phyloP scores from a whole-genome alignment of 805 yeast genomes.

The Candida verbasci region DNA sequence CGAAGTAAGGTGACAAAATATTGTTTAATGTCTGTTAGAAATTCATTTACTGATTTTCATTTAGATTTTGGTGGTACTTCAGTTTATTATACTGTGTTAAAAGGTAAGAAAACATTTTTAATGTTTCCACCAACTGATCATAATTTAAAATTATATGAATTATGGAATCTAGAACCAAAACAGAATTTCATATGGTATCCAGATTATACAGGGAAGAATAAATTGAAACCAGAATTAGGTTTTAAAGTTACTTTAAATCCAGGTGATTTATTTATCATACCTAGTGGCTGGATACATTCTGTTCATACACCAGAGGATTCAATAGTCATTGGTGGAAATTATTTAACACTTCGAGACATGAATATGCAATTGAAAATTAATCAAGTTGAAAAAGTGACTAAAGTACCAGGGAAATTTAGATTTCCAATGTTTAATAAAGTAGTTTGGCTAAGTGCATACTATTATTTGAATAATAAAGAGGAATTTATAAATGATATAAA shows the following conservation, averaged over 20 bases:
- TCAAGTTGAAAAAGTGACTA: constrained; percentile 59
- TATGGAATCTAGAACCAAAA: constrained; percentile 67
- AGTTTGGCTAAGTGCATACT: constrained; percentile 63
- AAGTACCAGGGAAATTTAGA: constrained; percentile 70
- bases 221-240: constrained; percentile 34
- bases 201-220: constrained; percentile 36
- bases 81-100: constrained; percentile 77
- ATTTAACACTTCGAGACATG: constrained; percentile 61
- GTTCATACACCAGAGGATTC: constrained; percentile 82
- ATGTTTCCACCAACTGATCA: constrained; percentile 71
- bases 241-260: constrained; percentile 47
- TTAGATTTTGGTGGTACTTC: constrained; percentile 91
- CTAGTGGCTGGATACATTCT: constrained; percentile 92
- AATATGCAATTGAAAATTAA: constrained; percentile 59
- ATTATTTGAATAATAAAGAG: constrained; percentile 24
- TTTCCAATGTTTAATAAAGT: constrained; percentile 74
- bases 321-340: constrained; percentile 84
- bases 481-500: constrained; percentile 13
- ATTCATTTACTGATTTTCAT: constrained; percentile 86
- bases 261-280: constrained; percentile 78
- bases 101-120: constrained; percentile 72
- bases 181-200: constrained; percentile 67
- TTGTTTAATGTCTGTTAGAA: constrained; percentile 78
- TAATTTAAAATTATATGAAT: constrained; percentile 57
- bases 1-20: constrained; percentile 69